Conservation (phyloP, 306 rosid genomes). For the Lathyrus oleraceus region DNA sequence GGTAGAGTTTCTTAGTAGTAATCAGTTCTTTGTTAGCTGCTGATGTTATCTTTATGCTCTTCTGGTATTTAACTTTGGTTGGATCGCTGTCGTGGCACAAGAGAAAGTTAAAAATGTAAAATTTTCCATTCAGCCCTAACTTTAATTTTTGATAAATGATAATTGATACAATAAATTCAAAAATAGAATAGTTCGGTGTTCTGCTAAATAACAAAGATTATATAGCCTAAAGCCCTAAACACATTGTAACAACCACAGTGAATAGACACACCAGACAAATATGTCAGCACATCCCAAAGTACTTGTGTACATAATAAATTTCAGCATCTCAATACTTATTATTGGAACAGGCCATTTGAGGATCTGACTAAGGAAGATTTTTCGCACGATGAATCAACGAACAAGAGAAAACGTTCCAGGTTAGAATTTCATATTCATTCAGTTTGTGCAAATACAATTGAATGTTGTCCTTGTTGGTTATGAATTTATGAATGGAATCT, state of each 20-base stretch:
- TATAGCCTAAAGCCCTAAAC: too few relatives aligned
- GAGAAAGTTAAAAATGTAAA: not conserved
- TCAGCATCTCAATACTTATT: not conserved
- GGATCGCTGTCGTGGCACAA: constrained; percentile 30
- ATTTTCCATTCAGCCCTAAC: not conserved
- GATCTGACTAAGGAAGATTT: constrained; percentile 40
- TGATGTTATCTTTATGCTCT: not conserved
- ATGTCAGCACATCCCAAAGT: not conserved
- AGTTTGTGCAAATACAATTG: constrained; percentile 17
- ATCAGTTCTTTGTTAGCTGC: constrained; percentile 17
- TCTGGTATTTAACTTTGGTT: not conserved
- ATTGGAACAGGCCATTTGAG: constrained; percentile 51
- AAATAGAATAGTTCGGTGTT: too few relatives aligned
- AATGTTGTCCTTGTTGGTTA: constrained; percentile 26
- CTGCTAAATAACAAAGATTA: too few relatives aligned
- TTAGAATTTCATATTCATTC: constrained; percentile 32
- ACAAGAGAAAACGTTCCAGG: constrained; percentile 72
- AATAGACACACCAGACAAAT: too few relatives aligned
- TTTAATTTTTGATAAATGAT: too few relatives aligned
- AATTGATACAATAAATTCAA: too few relatives aligned
- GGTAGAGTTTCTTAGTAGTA: not conserved
- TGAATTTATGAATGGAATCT: constrained; percentile 4
- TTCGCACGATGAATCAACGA: constrained; percentile 36
- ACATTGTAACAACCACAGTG: too few relatives aligned
- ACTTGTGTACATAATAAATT: not conserved